Evolutionary conservation across 2,329 filamentous ascomycete species (phyloP).

Genomic region (Claviceps pusilla): DNA sequence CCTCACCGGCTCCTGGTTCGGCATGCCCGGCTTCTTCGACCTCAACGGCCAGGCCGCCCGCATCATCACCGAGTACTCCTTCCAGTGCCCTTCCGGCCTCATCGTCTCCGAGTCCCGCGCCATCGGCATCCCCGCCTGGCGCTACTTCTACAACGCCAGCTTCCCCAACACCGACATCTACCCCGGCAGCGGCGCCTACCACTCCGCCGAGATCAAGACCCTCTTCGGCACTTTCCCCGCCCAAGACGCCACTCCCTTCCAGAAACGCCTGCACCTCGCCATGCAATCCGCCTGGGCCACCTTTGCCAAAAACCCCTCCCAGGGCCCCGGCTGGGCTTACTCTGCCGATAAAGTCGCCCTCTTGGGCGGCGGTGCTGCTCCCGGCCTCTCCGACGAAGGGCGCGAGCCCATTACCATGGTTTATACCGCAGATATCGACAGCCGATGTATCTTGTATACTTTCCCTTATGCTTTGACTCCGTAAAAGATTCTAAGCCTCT

Average conservation of each 20-base stretch:
- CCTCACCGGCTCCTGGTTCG: constrained; percentile 6
- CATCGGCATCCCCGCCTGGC: constrained; percentile 25
- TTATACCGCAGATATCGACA: neutral
- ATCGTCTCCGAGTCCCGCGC: constrained; percentile 17
- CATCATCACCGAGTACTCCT: constrained; percentile 10
- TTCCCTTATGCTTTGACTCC: neutral
- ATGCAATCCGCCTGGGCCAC: constrained; percentile 17
- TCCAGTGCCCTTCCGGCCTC: constrained; percentile 10
- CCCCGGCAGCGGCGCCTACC: constrained; percentile 24
- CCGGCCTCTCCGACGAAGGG: neutral
- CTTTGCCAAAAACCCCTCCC: constrained; percentile 14
- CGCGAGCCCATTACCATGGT: neutral
- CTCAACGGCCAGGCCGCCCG: constrained; percentile 9
- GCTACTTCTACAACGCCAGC: constrained; percentile 31
- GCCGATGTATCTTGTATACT: neutral
- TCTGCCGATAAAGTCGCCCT: constrained; percentile 10
- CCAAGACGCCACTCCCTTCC: constrained; percentile 9
- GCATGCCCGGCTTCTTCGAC: constrained; percentile 6
- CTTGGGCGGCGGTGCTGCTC: constrained; percentile 11
- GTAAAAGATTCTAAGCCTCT: neutral
- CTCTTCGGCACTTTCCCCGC: constrained; percentile 23
- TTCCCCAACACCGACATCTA: constrained; percentile 30
- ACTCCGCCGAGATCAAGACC: constrained; percentile 29
- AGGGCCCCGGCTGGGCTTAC: constrained; percentile 13
- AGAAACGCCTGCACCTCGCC: constrained; percentile 8